Conservation (phyloP, 2,329 filamentous ascomycete species). For the Cladobotryum protrusum region DNA sequence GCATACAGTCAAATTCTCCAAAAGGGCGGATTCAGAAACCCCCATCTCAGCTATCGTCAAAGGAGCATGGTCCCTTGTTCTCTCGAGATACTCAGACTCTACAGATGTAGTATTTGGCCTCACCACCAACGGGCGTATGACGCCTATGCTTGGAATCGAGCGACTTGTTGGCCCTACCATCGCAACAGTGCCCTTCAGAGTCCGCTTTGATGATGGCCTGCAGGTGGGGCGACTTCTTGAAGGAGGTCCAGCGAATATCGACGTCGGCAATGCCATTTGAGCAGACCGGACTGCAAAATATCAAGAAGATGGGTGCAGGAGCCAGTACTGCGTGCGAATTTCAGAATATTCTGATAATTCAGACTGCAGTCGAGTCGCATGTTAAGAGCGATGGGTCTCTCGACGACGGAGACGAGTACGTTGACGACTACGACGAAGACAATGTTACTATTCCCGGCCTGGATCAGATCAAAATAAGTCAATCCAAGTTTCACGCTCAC, state of each 20-base stretch:
- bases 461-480: background rate
- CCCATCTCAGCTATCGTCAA: conserved; percentile 6
- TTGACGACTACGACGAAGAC: too few relatives aligned
- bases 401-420: too few relatives aligned
- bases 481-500: too few relatives aligned
- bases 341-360: background rate
- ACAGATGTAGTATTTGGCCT: conserved; percentile 1
- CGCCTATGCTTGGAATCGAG: background rate
- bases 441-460: background rate
- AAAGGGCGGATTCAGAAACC: too few relatives aligned
- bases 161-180: background rate
- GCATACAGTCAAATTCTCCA: too few relatives aligned
- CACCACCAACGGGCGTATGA: background rate
- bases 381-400: background rate
- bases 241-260: background rate
- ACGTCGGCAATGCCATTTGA: background rate
- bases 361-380: background rate
- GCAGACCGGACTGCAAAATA: background rate
- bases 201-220: background rate
- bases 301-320: background rate
- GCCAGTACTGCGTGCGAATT: background rate
- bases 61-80: background rate
- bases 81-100: background rate
- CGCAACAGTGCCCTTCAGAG: background rate
- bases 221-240: background rate